Conservation (phyloP, 2,329 filamentous ascomycete genomes). For the Alternaria triticina region DNA sequence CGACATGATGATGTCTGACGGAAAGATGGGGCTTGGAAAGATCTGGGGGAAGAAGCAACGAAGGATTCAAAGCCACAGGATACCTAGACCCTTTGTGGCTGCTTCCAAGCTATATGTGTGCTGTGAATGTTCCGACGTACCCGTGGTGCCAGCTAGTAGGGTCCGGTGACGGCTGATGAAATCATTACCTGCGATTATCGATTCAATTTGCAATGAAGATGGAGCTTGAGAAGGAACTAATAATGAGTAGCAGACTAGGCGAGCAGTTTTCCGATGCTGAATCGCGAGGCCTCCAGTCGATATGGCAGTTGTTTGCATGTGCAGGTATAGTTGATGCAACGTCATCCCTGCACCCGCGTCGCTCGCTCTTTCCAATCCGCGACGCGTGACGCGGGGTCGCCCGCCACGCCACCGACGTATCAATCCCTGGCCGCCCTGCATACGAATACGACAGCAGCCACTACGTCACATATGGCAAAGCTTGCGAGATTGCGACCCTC, state of each 20-base stretch:
- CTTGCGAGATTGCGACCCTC: constrained; percentile 8
- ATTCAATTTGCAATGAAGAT: not conserved
- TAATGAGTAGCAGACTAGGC: not conserved
- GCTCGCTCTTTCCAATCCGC: constrained; percentile 4
- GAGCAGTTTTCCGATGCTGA: not conserved
- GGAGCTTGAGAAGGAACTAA: not conserved
- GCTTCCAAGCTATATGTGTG: not conserved
- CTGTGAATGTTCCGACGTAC: constrained; percentile 17
- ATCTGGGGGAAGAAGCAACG: not conserved
- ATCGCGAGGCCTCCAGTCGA: constrained; percentile 3
- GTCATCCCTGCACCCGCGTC: constrained; percentile 18
- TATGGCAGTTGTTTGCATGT: not conserved
- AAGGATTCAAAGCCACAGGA: not conserved
- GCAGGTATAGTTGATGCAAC: constrained; percentile 14
- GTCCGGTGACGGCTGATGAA: constrained; percentile 22
- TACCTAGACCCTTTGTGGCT: not conserved
- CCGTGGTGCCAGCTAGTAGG: constrained; percentile 18
- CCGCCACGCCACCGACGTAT: constrained; percentile 7
- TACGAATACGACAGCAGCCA: not conserved
- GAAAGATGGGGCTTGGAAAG: not conserved
- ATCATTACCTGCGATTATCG: constrained; percentile 10
- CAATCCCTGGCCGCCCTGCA: constrained; percentile 1
- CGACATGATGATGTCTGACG: constrained; percentile 26
- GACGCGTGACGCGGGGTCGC: constrained; percentile 16
- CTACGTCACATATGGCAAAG: constrained; percentile 11